These are phyloP conservation scores for Panicum hallii DNA, from an alignment of 202 grass and related monocot species.

Conservation along the genomic window DNA sequence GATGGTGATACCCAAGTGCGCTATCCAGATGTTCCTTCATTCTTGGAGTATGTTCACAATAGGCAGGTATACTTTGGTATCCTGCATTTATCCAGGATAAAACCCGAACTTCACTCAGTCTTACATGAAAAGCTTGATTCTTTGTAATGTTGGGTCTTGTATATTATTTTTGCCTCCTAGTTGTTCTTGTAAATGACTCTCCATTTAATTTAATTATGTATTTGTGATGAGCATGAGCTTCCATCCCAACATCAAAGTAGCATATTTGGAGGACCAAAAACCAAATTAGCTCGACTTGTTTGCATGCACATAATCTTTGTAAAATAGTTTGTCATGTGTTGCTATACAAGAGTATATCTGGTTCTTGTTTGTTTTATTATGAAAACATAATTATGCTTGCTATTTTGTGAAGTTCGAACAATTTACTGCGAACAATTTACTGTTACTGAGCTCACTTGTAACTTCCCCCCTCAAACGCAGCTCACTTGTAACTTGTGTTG, in stretches of 20 bases:
- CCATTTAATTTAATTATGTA: slow-evolving; percentile 8
- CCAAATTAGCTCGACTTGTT: slow-evolving; percentile 9
- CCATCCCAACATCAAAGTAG: background rate
- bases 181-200: slow-evolving; percentile 17
- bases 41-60: slow-evolving; percentile 96
- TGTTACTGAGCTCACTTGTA: background rate
- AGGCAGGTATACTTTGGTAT: slow-evolving; percentile 62
- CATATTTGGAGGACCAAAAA: slow-evolving; percentile 4
- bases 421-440: slow-evolving; percentile 26
- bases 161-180: background rate
- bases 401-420: slow-evolving; percentile 26
- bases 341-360: slow-evolving; percentile 1
- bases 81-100: too few relatives aligned
- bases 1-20: slow-evolving; percentile 59
- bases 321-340: slow-evolving; percentile 12
- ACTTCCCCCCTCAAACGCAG: background rate
- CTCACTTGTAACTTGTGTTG: slow-evolving; percentile 10
- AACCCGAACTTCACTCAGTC: too few relatives aligned
- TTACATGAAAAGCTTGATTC: too few relatives aligned
- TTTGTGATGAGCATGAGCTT: slow-evolving; percentile 18
- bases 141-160: too few relatives aligned
- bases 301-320: slow-evolving; percentile 23
- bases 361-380: slow-evolving; percentile 16
- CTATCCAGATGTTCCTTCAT: slow-evolving; percentile 93
- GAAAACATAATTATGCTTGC: background rate